Conservation (phyloP, 2,329 filamentous ascomycete species). For the Domatiomyces catenatus region DNA sequence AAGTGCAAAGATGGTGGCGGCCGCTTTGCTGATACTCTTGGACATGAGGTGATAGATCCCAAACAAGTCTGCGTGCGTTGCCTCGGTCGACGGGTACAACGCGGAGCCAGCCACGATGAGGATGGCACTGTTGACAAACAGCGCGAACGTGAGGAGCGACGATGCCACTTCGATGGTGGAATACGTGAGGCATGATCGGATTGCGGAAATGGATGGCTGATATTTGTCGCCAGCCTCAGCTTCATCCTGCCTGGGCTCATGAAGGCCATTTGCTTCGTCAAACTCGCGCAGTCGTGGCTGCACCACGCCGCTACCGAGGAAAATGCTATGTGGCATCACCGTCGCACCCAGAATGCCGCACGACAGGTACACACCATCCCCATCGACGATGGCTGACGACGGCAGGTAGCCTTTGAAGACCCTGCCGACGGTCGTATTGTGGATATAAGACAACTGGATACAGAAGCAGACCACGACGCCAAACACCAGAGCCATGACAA, state of each 20-base stretch:
- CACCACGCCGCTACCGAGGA: constrained; percentile 41
- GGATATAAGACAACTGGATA: constrained; percentile 40
- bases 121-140: constrained; percentile 73
- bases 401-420: constrained; percentile 42
- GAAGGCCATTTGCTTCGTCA: constrained; percentile 27
- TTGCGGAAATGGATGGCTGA: constrained; percentile 55
- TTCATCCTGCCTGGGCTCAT: not conserved
- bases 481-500: constrained; percentile 39
- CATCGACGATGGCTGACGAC: constrained; percentile 36
- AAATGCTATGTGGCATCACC: constrained; percentile 46
- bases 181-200: constrained; percentile 57
- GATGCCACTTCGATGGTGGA: constrained; percentile 55
- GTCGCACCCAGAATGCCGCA: constrained; percentile 39
- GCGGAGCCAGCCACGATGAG: constrained; percentile 68
- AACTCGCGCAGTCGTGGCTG: constrained; percentile 38
- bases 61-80: constrained; percentile 61
- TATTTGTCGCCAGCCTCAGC: constrained; percentile 36
- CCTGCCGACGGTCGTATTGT: constrained; percentile 33
- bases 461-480: constrained; percentile 43
- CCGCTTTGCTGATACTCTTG: constrained; percentile 52
- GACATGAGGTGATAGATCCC: constrained; percentile 63
- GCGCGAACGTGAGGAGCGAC: constrained; percentile 65
- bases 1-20: constrained; percentile 70
- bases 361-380: constrained; percentile 39
- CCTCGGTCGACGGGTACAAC: constrained; percentile 47